Percentiles rank a stretch among this genome's conserved stretches.
These are phyloP conservation scores for Pseudotulostoma volvatum DNA, from an alignment of 495 filamentous ascomycete genomes.

Conservation along the genomic window DNA sequence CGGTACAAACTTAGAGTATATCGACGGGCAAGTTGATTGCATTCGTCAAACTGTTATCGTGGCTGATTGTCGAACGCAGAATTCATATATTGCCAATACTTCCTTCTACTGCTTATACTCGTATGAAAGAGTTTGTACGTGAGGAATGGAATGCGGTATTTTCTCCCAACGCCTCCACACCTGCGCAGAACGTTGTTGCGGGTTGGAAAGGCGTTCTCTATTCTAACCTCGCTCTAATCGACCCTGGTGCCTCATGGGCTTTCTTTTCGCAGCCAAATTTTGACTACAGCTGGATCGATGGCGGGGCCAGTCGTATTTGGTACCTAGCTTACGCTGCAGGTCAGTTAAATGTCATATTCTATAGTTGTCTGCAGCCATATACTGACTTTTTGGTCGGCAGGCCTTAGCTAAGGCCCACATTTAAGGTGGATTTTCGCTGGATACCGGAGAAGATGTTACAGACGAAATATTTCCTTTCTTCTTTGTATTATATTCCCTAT, in stretches of 20 bases:
- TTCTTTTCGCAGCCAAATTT: slow-evolving; percentile 60
- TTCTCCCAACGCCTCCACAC: slow-evolving; percentile 20
- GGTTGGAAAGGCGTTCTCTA: slow-evolving; percentile 82
- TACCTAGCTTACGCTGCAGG: slow-evolving; percentile 70
- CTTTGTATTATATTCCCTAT: no score
- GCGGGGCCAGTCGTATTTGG: slow-evolving; percentile 76
- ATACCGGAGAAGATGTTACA: no score
- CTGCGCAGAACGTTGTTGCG: slow-evolving; percentile 42
- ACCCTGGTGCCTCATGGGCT: slow-evolving; percentile 50
- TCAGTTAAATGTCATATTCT: no score
- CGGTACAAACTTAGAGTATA: slow-evolving; percentile 59
- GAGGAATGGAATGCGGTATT: slow-evolving; percentile 85
- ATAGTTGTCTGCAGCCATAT: no score
- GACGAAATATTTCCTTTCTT: no score
- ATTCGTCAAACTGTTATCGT: not conserved
- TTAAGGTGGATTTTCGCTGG: no score
- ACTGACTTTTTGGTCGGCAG: no score
- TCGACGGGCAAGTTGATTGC: slow-evolving; percentile 46
- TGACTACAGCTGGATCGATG: slow-evolving; percentile 59
- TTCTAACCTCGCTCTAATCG: slow-evolving; percentile 63
- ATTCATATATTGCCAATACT: slow-evolving; percentile 94
- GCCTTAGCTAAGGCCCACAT: no score
- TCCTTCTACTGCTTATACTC: slow-evolving; percentile 50
- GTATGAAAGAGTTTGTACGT: slow-evolving; percentile 49
- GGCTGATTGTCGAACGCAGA: slow-evolving; percentile 16